phyloP scores from a whole-genome alignment of 495 filamentous ascomycete species.

The Neurospora sp. region DNA sequence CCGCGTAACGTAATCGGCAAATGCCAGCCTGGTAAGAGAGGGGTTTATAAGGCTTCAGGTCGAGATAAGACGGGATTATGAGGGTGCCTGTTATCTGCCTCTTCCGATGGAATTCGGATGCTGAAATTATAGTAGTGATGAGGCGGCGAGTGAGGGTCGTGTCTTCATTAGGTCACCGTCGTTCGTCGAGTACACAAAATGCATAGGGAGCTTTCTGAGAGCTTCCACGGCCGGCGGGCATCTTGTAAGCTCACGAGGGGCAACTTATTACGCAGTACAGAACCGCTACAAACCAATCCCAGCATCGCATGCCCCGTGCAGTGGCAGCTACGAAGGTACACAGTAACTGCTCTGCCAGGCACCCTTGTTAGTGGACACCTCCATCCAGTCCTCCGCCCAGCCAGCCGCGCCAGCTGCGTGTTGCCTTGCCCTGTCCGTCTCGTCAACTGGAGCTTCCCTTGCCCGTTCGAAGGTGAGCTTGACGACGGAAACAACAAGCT shows the following conservation, averaged over 20 bases:
- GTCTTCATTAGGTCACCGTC: neutral
- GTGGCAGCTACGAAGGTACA: neutral
- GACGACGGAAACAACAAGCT: conserved; percentile 3
- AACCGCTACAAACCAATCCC: neutral
- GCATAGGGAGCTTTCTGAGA: conserved; percentile 4
- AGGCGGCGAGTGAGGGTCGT: neutral
- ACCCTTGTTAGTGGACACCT: conserved; percentile 8
- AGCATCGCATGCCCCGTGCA: conserved; percentile 13
- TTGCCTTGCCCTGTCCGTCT: conserved; percentile 24
- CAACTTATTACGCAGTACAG: conserved; percentile 2
- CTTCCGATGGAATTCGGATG: neutral
- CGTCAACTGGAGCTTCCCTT: conserved; percentile 15
- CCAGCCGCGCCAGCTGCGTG: conserved; percentile 31
- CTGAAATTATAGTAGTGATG: neutral
- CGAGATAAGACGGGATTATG: neutral
- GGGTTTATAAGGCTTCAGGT: neutral
- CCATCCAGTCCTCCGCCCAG: neutral
- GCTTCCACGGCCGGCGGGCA: conserved; percentile 5
- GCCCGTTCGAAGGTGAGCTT: conserved; percentile 4
- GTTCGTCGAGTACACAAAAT: neutral
- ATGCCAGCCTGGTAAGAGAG: neutral
- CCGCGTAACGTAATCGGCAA: neutral
- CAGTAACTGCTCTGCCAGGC: neutral
- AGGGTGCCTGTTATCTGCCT: neutral
- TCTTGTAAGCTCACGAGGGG: conserved; percentile 9